A percentile compares a stretch with the other conserved stretches of the same genome.
Evolutionary conservation across 192 early-diverging fungal genomes (phyloP).

Genomic region (Rhizophagus sp.): DNA sequence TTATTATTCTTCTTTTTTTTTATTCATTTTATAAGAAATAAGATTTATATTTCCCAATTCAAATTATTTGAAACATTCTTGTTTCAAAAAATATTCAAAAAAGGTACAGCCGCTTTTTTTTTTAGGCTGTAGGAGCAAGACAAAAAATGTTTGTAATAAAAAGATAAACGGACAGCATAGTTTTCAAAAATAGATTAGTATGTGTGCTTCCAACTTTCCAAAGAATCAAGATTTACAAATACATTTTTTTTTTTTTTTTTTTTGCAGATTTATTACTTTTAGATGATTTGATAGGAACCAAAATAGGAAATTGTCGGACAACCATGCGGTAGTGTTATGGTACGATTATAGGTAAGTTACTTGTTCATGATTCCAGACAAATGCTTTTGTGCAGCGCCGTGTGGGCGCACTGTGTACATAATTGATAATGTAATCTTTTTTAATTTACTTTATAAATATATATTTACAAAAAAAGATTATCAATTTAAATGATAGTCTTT

Average conservation of each 20-base stretch:
- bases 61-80: neutral
- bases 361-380: neutral
- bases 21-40: neutral
- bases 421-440: neutral
- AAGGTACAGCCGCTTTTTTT: neutral
- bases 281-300: neutral
- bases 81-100: neutral
- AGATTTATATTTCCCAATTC: too few relatives aligned
- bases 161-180: neutral
- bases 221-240: neutral
- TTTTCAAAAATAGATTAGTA: neutral
- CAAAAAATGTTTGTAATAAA: neutral
- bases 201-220: neutral
- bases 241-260: neutral
- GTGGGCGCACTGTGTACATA: slow-evolving; percentile 15
- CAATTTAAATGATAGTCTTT: neutral
- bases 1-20: neutral
- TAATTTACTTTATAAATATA: neutral
- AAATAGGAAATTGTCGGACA: neutral
- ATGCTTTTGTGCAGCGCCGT: slow-evolving; percentile 13
- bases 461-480: neutral
- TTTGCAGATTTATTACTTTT: neutral
- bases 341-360: neutral
- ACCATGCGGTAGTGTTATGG: slow-evolving; percentile 1
- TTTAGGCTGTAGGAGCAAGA: neutral